Percentiles rank a stretch among this genome's conserved stretches.
Evolutionary conservation across 805 yeast genomes (phyloP).

Genomic region (Sporopachydermia lactativora): DNA sequence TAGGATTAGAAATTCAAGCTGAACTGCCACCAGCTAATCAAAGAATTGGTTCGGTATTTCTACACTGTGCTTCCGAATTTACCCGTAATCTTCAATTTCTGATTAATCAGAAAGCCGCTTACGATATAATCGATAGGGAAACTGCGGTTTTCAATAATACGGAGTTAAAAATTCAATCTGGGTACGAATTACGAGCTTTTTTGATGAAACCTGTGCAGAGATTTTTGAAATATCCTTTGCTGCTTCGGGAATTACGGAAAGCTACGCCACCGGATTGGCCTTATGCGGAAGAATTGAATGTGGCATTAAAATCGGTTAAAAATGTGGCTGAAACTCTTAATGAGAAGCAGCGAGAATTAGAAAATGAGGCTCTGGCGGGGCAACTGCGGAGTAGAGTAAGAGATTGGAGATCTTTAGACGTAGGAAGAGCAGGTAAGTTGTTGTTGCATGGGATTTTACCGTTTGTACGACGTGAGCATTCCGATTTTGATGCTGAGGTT

Average conservation of each 20-base stretch:
- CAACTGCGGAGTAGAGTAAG: constrained; percentile 60
- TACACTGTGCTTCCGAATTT: constrained; percentile 77
- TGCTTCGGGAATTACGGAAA: constrained; percentile 28
- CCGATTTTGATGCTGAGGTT: constrained; percentile 79
- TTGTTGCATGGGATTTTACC: constrained; percentile 55
- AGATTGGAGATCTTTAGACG: constrained; percentile 87
- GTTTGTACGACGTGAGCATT: constrained; percentile 44
- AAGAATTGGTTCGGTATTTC: constrained; percentile 78
- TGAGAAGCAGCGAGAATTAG: constrained; percentile 87
- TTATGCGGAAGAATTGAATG: constrained; percentile 48
- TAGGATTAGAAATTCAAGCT: constrained; percentile 82
- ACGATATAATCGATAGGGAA: constrained; percentile 59
- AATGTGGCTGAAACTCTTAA: constrained; percentile 80
- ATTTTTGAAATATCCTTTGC: constrained; percentile 84
- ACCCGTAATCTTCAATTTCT: constrained; percentile 91
- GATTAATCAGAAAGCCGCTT: constrained; percentile 75
- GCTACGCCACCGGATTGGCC: constrained; percentile 22
- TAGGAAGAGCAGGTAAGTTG: constrained; percentile 73
- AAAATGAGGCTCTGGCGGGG: constrained; percentile 58
- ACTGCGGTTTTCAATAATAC: constrained; percentile 30
- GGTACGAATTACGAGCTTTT: constrained; percentile 80
- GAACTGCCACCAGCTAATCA: constrained; percentile 60
- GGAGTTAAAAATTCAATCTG: constrained; percentile 53
- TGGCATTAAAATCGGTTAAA: constrained; percentile 61
- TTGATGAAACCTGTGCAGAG: constrained; percentile 92